Percentiles rank a stretch among this genome's conserved stretches.
Conservation (phyloP, 768 basidiomycete genomes). For the Pseudohyphozyma bogoriensis region DNA sequence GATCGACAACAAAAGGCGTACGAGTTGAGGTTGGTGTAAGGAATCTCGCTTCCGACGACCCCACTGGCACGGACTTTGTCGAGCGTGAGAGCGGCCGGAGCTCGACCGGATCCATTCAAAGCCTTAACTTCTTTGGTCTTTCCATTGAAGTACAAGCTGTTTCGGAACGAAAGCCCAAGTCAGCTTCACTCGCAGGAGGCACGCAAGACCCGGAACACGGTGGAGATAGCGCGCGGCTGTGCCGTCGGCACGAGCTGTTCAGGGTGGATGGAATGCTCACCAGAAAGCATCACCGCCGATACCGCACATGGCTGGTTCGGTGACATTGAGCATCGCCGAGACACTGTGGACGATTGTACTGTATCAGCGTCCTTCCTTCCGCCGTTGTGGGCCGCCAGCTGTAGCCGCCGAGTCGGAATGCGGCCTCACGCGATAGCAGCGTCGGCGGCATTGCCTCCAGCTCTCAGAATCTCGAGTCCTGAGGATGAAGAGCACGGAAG, state of each 20-base stretch:
- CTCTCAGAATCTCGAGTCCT: slow-evolving; percentile 74
- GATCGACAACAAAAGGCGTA: too few relatives aligned
- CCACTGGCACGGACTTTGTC: slow-evolving; percentile 63
- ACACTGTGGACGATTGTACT: slow-evolving; percentile 44
- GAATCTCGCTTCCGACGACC: slow-evolving; percentile 58
- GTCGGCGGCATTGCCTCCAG: slow-evolving; percentile 80
- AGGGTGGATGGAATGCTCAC: too few relatives aligned
- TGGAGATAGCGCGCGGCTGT: too few relatives aligned
- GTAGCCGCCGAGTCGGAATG: background rate
- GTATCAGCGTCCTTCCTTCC: slow-evolving; percentile 35
- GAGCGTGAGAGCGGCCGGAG: slow-evolving; percentile 67
- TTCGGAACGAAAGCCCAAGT: slow-evolving; percentile 39
- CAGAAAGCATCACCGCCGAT: slow-evolving; percentile 46
- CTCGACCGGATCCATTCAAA: slow-evolving; percentile 82
- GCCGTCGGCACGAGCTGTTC: too few relatives aligned
- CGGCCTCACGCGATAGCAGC: slow-evolving; percentile 41
- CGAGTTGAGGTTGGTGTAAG: slow-evolving; percentile 70
- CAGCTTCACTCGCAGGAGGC: too few relatives aligned
- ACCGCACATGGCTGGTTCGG: slow-evolving; percentile 69
- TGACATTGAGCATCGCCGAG: slow-evolving; percentile 83
- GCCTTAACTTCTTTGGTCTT: slow-evolving; percentile 70
- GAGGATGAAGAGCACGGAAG: too few relatives aligned
- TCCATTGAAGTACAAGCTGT: slow-evolving; percentile 85
- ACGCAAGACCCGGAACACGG: too few relatives aligned
- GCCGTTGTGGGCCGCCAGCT: too few relatives aligned